Evolutionary conservation across 306 rosid species (phyloP), one percentile per base, ranked within the genome.

Genomic region (Prunus fruticosa): DNA sequence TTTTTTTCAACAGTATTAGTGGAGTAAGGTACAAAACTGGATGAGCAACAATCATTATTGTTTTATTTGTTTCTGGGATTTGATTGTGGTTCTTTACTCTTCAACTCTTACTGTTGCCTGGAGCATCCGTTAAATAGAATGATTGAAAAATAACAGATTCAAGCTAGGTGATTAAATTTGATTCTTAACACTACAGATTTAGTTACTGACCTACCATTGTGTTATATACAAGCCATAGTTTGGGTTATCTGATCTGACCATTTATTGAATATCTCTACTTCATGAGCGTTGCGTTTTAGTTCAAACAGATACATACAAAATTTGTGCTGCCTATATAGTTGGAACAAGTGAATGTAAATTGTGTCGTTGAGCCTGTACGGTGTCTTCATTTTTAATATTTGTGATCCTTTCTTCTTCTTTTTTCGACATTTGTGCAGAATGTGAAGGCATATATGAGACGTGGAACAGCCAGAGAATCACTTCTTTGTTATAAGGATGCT

Each of bases 391-490:
- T 63, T 63, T n/a, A 63, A 3, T 63, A 16, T 16, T 9, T 63
- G 67, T 63, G 67, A 3, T 19, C 34, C 7, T 8, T 38, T 27
- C 11, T 43, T 27, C 11, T 43, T 18, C 61, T 65, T 22, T 60
- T 79, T 70, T 43, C 41, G 57, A 54, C 76, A 64, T 74, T 46
- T 60, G 60, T 80, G 82, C 90, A 93, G 98, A 91, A 88, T 85
- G 97, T 93, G 78, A 93, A 93, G 89, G 97, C 98, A 52, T 93
- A 89, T 84, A 80, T 93, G 63, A 91, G 98, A 72, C 98, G 98
- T 20, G 97, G 97, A 85, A 88, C 91, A 56, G 96, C 96, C 66
- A 93, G 92, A 79, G 98, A 91, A 80, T 88, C 89, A 51, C 88
- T 85, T 45, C 79, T 85, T 64, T 84, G 73, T 50, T 83, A 82